Evolutionary conservation across 2,329 filamentous ascomycete species (phyloP), one percentile per base, ranked within the genome.

Genomic region (Sarocladium brachiariae): DNA sequence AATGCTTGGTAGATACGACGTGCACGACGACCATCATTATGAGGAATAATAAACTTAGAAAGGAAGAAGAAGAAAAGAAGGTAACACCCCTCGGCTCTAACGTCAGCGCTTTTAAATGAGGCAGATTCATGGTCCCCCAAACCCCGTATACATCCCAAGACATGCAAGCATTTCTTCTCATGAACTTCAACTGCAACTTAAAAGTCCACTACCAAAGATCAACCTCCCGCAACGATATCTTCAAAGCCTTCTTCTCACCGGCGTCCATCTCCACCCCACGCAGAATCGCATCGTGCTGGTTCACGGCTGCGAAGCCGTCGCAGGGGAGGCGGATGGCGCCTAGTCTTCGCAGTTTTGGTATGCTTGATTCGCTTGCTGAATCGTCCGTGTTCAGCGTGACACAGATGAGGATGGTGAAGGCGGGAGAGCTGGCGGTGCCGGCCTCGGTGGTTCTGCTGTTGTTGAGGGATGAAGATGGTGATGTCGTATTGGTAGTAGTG

Each of bases 181-280:
- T n/a, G n/a, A n/a, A n/a, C n/a, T n/a, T n/a, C n/a, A n/a, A n/a
- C n/a, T n/a, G 30, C 30, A 8, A 8, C 30, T 14, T 8, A 35
- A 35, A n/a, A 13, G 33, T 13, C 8, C 5, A 7, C 21, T 56
- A 69, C 51, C 66, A 66, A n/a, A 69, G 57, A 46, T 69, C 65
- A 45, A 69, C 52, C 53, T 68, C 64, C 48, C 60, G 58, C 49
- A 67, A 7, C 47, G 55, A 51, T 19, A 68, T 56, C 49, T 55
- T 57, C 23, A 66, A 35, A 45, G 61, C 60, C 43, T 53, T 58
- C 30, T 53, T 58, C 23, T 53, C 51, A 2, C 52, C 51, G 1
- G 59, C 38, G 9, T 51, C 51, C 21, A 46, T 33, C 24, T 30
- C 45, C 11, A 53, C 57, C 18, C 61, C 60, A 16, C 58, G 57